Percentiles rank a stretch among this genome's conserved stretches.
These are phyloP conservation scores for Aspergillus pseudoglaucus DNA, from an alignment of 2,329 filamentous ascomycete species.

Conservation along the genomic window DNA sequence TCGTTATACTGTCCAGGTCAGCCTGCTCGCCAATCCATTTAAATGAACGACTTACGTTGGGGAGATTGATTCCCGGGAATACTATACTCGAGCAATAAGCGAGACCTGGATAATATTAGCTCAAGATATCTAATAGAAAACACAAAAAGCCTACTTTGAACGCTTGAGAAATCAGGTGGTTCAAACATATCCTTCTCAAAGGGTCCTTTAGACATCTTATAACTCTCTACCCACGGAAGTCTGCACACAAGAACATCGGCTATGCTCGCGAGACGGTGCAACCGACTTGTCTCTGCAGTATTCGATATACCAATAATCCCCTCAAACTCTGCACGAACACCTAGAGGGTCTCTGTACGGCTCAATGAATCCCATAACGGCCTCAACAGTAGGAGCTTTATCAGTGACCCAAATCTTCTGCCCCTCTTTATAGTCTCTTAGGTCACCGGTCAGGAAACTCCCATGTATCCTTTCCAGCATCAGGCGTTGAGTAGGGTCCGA, in stretches of 20 bases:
- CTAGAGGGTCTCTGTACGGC: conserved; percentile 50
- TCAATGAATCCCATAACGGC: conserved; percentile 51
- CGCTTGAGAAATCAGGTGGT: conserved; percentile 13
- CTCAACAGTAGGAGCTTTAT: conserved; percentile 48
- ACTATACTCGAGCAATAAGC: conserved; percentile 41
- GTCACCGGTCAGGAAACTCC: conserved; percentile 43
- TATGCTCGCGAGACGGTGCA: conserved; percentile 9
- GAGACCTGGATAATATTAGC: conserved; percentile 28
- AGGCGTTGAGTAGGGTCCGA: conserved; percentile 1
- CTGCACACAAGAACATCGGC: conserved; percentile 6
- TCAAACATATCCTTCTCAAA: conserved; percentile 18
- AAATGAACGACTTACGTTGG: conserved; percentile 40
- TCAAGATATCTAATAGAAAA: too few species aligned
- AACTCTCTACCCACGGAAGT: conserved; percentile 23
- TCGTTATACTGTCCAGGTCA: conserved; percentile 52
- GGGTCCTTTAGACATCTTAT: conserved; percentile 33
- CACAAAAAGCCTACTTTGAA: conserved; percentile 9
- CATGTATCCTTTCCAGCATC: conserved; percentile 3
- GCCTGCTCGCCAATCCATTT: too few species aligned
- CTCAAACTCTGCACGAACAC: conserved; percentile 49
- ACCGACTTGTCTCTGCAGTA: conserved; percentile 12
- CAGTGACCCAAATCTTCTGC: conserved; percentile 48
- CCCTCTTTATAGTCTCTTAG: conserved; percentile 45
- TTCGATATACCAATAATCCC: conserved; percentile 36
- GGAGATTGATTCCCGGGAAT: conserved; percentile 40